Evolutionary conservation across 2,329 filamentous ascomycete genomes (phyloP).

Genomic region (Bipolaris gigantea): DNA sequence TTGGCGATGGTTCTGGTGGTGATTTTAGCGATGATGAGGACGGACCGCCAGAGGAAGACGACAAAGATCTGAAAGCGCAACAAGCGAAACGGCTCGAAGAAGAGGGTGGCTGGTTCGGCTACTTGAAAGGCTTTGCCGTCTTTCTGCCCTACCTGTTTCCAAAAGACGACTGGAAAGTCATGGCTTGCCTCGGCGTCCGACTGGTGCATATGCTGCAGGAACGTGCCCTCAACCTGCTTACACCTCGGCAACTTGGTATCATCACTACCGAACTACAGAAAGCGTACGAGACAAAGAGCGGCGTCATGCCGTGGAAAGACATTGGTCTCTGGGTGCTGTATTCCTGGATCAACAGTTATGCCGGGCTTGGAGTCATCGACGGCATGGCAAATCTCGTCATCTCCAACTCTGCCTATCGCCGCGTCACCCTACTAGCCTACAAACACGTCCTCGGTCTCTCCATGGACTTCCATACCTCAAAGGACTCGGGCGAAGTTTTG

Average conservation of each 20-base stretch:
- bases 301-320: slow-evolving; percentile 55
- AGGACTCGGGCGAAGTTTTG: slow-evolving; percentile 66
- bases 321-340: slow-evolving; percentile 55
- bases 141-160: slow-evolving; percentile 83
- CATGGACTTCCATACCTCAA: slow-evolving; percentile 70
- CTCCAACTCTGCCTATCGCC: slow-evolving; percentile 60
- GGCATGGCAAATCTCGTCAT: slow-evolving; percentile 58
- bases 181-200: slow-evolving; percentile 68
- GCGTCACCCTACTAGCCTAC: slow-evolving; percentile 64
- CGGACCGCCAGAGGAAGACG: slow-evolving; percentile 54
- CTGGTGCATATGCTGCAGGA: slow-evolving; percentile 68
- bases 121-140: slow-evolving; percentile 71
- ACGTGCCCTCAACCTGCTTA: slow-evolving; percentile 73
- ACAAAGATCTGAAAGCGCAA: slow-evolving; percentile 58
- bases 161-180: slow-evolving; percentile 64
- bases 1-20: slow-evolving; percentile 1
- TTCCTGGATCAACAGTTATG: slow-evolving; percentile 54
- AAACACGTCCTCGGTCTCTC: slow-evolving; percentile 69
- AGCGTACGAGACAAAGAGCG: slow-evolving; percentile 42
- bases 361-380: slow-evolving; percentile 56
- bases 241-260: slow-evolving; percentile 79
- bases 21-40: slow-evolving; percentile 36
- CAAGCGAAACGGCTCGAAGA: slow-evolving; percentile 67
- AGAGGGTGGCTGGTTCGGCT: slow-evolving; percentile 75
- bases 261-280: slow-evolving; percentile 68